Conservation (phyloP, 441 rosid species). For the Codiaeum variegatum region DNA sequence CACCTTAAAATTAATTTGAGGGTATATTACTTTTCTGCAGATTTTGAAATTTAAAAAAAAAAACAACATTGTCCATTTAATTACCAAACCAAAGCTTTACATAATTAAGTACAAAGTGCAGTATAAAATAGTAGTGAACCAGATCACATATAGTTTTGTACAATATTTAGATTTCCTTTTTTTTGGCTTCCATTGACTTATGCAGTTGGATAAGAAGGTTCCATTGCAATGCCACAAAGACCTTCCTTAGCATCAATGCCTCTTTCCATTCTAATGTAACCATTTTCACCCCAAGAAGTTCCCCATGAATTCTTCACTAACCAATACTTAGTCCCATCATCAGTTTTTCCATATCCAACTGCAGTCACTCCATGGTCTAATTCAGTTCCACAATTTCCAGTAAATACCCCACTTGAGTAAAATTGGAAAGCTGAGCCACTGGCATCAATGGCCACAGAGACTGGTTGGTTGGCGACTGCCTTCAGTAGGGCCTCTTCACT, state of each 20-base stretch:
- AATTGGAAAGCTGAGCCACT: constrained; percentile 47
- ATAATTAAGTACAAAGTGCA: neutral
- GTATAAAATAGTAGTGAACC: neutral
- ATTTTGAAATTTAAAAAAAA: neutral
- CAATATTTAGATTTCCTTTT: neutral
- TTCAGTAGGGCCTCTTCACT: constrained; percentile 34
- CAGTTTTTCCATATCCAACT: constrained; percentile 61
- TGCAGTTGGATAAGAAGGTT: constrained; percentile 62
- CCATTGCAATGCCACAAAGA: constrained; percentile 74
- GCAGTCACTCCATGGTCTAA: constrained; percentile 60
- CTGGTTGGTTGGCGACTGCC: constrained; percentile 50
- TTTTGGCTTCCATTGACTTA: neutral
- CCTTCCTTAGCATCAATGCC: constrained; percentile 35
- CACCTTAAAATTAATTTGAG: no score
- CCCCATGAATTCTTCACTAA: constrained; percentile 7
- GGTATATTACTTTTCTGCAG: no score
- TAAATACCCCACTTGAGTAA: constrained; percentile 47
- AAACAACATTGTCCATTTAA: neutral
- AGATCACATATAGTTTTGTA: neutral
- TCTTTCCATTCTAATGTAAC: constrained; percentile 43
- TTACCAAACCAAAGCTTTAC: neutral
- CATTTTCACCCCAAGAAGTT: constrained; percentile 41
- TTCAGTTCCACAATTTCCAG: constrained; percentile 39
- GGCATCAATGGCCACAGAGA: constrained; percentile 64
- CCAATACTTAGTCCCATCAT: constrained; percentile 21